Conservation (phyloP, 2,329 filamentous ascomycete species). For the Pleomassaria siparia region DNA sequence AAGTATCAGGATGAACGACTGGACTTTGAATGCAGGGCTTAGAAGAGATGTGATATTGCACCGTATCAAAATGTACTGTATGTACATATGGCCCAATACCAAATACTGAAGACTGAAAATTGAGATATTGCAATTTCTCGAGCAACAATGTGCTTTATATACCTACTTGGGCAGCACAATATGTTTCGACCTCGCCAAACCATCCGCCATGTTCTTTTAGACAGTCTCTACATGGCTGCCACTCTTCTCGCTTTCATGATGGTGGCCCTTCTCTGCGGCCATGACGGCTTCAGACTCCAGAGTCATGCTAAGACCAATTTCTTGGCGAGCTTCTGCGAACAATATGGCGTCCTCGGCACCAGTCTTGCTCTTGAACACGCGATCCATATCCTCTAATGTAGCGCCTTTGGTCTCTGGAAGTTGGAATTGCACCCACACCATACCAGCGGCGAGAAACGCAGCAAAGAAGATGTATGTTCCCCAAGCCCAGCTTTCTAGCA, state of each 20-base stretch:
- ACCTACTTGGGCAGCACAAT: too few relatives aligned
- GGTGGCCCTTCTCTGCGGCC: constrained; percentile 19
- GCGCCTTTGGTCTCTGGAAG: constrained; percentile 32
- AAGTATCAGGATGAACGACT: not conserved
- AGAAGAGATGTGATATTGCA: too few relatives aligned
- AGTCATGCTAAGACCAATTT: constrained; percentile 26
- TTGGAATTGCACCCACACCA: constrained; percentile 29
- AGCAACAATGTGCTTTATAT: too few relatives aligned
- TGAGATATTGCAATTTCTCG: not conserved
- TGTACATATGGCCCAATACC: too few relatives aligned
- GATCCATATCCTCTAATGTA: constrained; percentile 33
- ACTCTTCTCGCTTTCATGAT: constrained; percentile 15
- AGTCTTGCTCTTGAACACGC: constrained; percentile 27
- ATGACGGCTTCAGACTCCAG: constrained; percentile 25
- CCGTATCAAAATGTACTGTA: too few relatives aligned
- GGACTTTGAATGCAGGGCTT: not conserved
- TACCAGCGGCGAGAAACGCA: constrained; percentile 25
- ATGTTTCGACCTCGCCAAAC: too few relatives aligned
- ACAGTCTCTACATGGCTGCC: constrained; percentile 15
- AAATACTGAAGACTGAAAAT: not conserved
- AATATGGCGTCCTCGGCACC: constrained; percentile 31
- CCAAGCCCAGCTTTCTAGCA: constrained; percentile 36
- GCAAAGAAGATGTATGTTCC: constrained; percentile 46
- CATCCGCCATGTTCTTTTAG: not conserved
- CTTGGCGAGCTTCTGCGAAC: constrained; percentile 26